Evolutionary conservation across 495 filamentous ascomycete genomes (phyloP).

Genomic region (Penicillium fimorum): DNA sequence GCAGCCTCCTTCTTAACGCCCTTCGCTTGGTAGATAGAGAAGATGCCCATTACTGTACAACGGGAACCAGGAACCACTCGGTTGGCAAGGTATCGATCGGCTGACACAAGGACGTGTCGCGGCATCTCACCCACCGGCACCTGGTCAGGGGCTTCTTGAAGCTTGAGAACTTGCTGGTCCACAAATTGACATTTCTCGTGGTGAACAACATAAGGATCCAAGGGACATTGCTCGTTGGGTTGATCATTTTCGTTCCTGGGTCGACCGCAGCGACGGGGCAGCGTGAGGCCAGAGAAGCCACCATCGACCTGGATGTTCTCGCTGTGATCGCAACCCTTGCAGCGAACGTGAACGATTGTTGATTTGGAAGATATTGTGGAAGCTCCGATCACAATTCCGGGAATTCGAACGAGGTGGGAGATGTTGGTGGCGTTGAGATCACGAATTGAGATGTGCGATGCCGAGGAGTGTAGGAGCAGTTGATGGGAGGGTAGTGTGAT

Average conservation of each 20-base stretch:
- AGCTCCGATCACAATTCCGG: conserved; percentile 96
- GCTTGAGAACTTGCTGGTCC: conserved; percentile 96
- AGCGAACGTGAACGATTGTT: conserved; percentile 81
- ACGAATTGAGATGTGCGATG: conserved; percentile 88
- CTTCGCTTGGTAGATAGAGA: conserved; percentile 94
- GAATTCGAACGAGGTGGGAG: conserved; percentile 90
- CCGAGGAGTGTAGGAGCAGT: conserved; percentile 89
- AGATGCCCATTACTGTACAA: conserved; percentile 95
- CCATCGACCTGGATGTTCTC: conserved; percentile 71
- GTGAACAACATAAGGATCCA: conserved; percentile 93
- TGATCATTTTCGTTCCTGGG: conserved; percentile 54
- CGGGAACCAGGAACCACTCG: conserved; percentile 92
- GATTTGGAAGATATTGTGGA: conserved; percentile 96
- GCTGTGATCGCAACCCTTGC: conserved; percentile 76
- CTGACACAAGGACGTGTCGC: conserved; percentile 89
- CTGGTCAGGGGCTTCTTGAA: conserved; percentile 97
- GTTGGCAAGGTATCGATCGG: conserved; percentile 94
- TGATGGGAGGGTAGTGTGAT: conserved; percentile 81
- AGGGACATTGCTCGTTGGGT: conserved; percentile 68
- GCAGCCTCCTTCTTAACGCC: conserved; percentile 80
- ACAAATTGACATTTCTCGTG: conserved; percentile 96
- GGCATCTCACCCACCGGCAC: conserved; percentile 97
- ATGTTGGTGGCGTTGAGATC: conserved; percentile 91
- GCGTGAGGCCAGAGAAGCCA: conserved; percentile 80
- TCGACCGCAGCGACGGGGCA: conserved; percentile 75